Evolutionary conservation across 495 filamentous ascomycete species (phyloP), one percentile per base, ranked within the genome.

Genomic region (Penicillium maclennaniae): DNA sequence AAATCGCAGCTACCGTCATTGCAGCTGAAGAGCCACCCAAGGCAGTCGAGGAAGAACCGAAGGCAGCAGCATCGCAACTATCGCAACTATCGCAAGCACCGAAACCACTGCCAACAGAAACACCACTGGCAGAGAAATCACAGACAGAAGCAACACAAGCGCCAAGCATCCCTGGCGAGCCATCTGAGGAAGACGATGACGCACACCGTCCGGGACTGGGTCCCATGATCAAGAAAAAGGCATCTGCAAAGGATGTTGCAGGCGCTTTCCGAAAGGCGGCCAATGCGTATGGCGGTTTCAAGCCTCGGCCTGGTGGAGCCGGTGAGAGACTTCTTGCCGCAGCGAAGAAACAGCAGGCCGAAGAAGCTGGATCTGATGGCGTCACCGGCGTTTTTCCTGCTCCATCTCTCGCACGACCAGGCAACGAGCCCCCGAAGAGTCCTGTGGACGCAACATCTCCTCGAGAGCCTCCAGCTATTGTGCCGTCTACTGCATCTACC

Each of bases 331-430:
- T 91, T 25, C 69, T 83, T 28, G 72, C 73, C 43, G 69, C 70
- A 8, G 70, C 70, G 16, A 79, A 80, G 28, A 75, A 82, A 48
- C 78, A 75, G 53, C 82, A 88, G 56, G 72, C 61, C 6, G 65
- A 67, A 15, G 67, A 61, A 17, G 78, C 82, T 20, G 89, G 86
- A 27, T 85, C 88, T 7, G 91, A 96, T 75, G 91, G 91, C 6
- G 92, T 96, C 51, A 93, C 86, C 3, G 81, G 84, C 34, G 91
- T 96, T 44, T 83, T 96, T 12, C 90, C 89, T 6, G 87, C 90
- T 1, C 89, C 90, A 4, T 83, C 69, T 8, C 63, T 78, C 8
- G 42, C 48, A 9, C 69, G 74, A 19, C 59, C 68, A 31, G 53
- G 55, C 36, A 72, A 57, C 16, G 72, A 71, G 41, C 56, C 62